Conservation (phyloP, 495 filamentous ascomycete species). For the Annulohypoxylon maeteangense region DNA sequence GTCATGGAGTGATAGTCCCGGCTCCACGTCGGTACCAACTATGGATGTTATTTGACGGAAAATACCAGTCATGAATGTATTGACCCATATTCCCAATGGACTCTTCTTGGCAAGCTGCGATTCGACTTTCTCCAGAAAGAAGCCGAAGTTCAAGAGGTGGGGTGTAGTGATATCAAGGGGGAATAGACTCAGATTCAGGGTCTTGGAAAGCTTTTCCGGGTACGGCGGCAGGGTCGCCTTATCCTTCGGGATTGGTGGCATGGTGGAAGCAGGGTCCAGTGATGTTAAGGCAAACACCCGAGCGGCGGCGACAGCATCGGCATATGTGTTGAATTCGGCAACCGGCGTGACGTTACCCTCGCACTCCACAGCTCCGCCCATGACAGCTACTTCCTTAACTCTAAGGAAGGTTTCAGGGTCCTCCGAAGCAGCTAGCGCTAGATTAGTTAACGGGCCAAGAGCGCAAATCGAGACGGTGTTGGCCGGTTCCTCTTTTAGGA, state of each 20-base stretch:
- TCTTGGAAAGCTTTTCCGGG: constrained; percentile 69
- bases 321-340: constrained; percentile 86
- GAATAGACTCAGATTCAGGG: constrained; percentile 80
- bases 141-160: constrained; percentile 71
- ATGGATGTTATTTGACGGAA: constrained; percentile 79
- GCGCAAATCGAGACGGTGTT: constrained; percentile 90
- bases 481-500: constrained; percentile 78
- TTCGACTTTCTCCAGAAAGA: constrained; percentile 67
- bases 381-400: constrained; percentile 92
- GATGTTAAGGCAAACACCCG: constrained; percentile 91
- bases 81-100: constrained; percentile 85
- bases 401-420: constrained; percentile 88
- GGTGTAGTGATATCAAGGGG: constrained; percentile 88
- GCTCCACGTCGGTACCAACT: constrained; percentile 62
- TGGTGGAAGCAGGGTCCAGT: constrained; percentile 70
- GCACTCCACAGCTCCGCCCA: constrained; percentile 87
- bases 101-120: constrained; percentile 64
- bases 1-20: constrained; percentile 82
- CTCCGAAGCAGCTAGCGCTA: constrained; percentile 85
- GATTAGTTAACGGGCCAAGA: constrained; percentile 89
- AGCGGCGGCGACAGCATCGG: constrained; percentile 85
- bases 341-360: constrained; percentile 84
- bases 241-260: constrained; percentile 68
- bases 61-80: constrained; percentile 78
- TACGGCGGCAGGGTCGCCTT: constrained; percentile 67